These are phyloP conservation scores for Epichloe uncinata DNA, from an alignment of 2,329 filamentous ascomycete species.

Conservation along the genomic window DNA sequence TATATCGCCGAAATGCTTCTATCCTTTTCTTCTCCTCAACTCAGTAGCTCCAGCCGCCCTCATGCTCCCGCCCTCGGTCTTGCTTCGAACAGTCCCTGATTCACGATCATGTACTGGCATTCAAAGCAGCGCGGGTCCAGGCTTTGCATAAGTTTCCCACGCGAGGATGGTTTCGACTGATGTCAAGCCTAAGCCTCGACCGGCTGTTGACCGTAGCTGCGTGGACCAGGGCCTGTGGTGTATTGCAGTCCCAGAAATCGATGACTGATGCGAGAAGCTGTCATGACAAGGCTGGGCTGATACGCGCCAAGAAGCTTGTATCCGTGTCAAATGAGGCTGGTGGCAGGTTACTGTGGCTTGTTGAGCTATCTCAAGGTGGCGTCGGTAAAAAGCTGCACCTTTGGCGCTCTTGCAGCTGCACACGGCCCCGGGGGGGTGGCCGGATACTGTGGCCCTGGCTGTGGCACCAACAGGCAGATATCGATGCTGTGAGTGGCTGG, in stretches of 20 bases:
- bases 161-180: not conserved
- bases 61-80: not conserved
- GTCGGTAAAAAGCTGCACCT: too few relatives aligned
- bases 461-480: not conserved
- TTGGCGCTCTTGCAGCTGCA: not conserved
- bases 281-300: not conserved
- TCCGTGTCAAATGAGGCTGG: too few relatives aligned
- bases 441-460: not conserved
- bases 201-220: not conserved
- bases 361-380: too few relatives aligned
- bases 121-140: not conserved
- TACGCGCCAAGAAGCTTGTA: not conserved
- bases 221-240: not conserved
- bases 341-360: too few relatives aligned
- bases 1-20: not conserved
- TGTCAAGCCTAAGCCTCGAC: not conserved
- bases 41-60: not conserved
- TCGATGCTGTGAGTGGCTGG: slow-evolving; percentile 10
- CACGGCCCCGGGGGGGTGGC: not conserved
- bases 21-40: not conserved
- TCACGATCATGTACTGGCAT: not conserved
- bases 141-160: not conserved
- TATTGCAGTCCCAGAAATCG: not conserved
- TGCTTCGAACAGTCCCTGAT: not conserved
- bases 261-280: not conserved